Percentiles rank a stretch among this genome's conserved stretches.
These are phyloP conservation scores for Pleurostoma richardsiae DNA, from an alignment of 2,329 filamentous ascomycete genomes.

Conservation along the genomic window DNA sequence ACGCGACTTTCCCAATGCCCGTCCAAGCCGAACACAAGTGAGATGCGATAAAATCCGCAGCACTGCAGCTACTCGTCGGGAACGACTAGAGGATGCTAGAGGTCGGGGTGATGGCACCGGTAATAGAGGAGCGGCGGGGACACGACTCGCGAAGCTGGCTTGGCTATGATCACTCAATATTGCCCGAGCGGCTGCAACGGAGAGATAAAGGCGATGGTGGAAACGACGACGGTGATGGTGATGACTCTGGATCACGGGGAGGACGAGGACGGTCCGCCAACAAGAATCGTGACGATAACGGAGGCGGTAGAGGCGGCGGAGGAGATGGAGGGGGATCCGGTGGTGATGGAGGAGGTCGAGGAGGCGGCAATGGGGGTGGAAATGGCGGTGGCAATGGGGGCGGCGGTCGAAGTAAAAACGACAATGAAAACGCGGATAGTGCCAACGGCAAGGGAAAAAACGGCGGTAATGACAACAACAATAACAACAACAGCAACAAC, in stretches of 20 bases:
- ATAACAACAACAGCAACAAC: slow-evolving; percentile 3
- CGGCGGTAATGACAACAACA: slow-evolving; percentile 2
- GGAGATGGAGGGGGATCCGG: slow-evolving; percentile 1
- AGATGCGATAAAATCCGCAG: not conserved
- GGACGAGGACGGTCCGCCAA: slow-evolving; percentile 2
- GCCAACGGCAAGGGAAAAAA: slow-evolving; percentile 1
- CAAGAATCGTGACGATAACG: not conserved
- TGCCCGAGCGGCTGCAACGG: not conserved
- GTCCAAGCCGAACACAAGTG: too few species aligned
- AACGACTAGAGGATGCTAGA: slow-evolving; percentile 12
- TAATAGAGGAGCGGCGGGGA: slow-evolving; percentile 7
- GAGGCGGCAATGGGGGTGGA: slow-evolving; percentile 1
- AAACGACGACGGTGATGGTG: slow-evolving; percentile 4
- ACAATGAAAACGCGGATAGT: slow-evolving; percentile 3
- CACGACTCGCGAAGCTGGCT: not conserved
- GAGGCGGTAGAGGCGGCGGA: slow-evolving; percentile 3
- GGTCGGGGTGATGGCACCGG: slow-evolving; percentile 22
- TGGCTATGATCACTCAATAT: too few species aligned
- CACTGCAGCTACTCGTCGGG: slow-evolving; percentile 10
- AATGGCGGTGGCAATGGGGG: slow-evolving; percentile 3
- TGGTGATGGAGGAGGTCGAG: not conserved
- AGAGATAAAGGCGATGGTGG: slow-evolving; percentile 1
- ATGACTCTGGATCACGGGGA: not conserved
- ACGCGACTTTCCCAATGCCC: too few species aligned
- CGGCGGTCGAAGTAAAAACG: slow-evolving; percentile 1